phyloP scores from a whole-genome alignment of 2,329 filamentous ascomycete species.

The Didymella keratinophila region DNA sequence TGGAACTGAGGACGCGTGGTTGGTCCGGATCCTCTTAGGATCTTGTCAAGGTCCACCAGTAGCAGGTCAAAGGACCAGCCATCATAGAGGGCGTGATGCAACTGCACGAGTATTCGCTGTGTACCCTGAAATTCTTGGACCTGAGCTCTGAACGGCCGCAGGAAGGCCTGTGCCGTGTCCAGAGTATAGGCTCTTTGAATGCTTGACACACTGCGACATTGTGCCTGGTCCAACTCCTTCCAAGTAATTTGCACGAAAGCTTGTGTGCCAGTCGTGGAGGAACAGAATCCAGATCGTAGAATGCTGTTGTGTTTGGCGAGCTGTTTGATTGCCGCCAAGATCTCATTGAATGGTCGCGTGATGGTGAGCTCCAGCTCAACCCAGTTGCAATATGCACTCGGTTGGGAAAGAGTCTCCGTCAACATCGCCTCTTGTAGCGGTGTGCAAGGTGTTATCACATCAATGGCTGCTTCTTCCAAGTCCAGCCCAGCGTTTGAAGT shows the following conservation, averaged over 20 bases:
- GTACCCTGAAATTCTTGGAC: slow-evolving; percentile 47
- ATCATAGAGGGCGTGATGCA: slow-evolving; percentile 89
- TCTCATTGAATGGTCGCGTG: slow-evolving; percentile 38
- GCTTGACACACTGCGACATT: slow-evolving; percentile 55
- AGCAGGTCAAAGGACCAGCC: slow-evolving; percentile 90
- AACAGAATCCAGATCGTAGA: slow-evolving; percentile 75
- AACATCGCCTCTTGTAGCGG: slow-evolving; percentile 83
- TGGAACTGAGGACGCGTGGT: slow-evolving; percentile 66
- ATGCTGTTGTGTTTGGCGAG: slow-evolving; percentile 64
- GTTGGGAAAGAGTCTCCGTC: slow-evolving; percentile 69
- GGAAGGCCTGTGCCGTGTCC: slow-evolving; percentile 50
- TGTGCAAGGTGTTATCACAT: slow-evolving; percentile 67
- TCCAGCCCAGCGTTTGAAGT: background rate
- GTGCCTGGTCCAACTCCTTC: slow-evolving; percentile 56
- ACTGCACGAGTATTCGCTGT: slow-evolving; percentile 56
- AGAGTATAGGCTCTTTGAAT: slow-evolving; percentile 53
- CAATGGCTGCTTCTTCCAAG: slow-evolving; percentile 19
- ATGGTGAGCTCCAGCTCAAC: slow-evolving; percentile 68
- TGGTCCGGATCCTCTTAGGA: slow-evolving; percentile 54
- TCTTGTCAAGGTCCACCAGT: slow-evolving; percentile 67
- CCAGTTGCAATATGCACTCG: slow-evolving; percentile 78
- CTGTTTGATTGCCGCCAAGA: slow-evolving; percentile 49
- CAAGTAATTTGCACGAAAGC: slow-evolving; percentile 72
- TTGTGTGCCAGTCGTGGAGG: slow-evolving; percentile 51
- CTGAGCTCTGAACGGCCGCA: slow-evolving; percentile 71